Evolutionary conservation across 2,329 filamentous ascomycete genomes (phyloP), one percentile per base, ranked within the genome.

Genomic region (Ophiostoma tasmaniense): DNA sequence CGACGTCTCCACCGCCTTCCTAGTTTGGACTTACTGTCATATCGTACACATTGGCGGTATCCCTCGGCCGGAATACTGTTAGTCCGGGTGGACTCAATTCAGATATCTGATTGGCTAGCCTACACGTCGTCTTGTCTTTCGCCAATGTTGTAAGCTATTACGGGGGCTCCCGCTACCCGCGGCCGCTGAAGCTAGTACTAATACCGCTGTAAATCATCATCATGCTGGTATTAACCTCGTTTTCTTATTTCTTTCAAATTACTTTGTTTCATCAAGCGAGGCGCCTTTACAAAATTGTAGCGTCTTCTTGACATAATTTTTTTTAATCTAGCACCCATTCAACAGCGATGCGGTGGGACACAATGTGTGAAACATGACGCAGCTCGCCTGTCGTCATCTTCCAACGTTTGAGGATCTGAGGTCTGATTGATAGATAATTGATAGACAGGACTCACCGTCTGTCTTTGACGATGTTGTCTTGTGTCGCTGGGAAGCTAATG

Each of bases 341-440:
- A 25, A 55, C 50, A 55, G 1, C 8, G 3, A 61, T 2, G 25
- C 14, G 5, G 13, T 17, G 55, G 55, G 25, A 61, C 55, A 61
- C 55, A 61, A 28, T 25, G 25, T 61, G 55, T 61, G 55, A 61
- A 17, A 61, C 30, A 62, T 35, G 28, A 62, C 20, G 59, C 59
- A 62, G 59, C 59, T 62, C 59, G 59, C 59, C 59, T 37, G 30
- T 62, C 59, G 59, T 62, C 59, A 33, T 62, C 28, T 62, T 61
- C 10, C 55, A 61, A 61, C 55, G 13, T 59, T 6, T 59, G 45
- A 8, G n/a, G 45, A 22, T n/a, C n/a, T 2, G 5, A 2, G 11
- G 39, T 2, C 8, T 55, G 50, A 55, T 55, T 55, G n/a, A n/a
- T n/a, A n/a, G n/a, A n/a, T n/a, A n/a, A n/a, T n/a, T n/a, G 10